Evolutionary conservation across 371 early-diverging fungal genomes (phyloP).

Genomic region (Globomyces sp.): DNA sequence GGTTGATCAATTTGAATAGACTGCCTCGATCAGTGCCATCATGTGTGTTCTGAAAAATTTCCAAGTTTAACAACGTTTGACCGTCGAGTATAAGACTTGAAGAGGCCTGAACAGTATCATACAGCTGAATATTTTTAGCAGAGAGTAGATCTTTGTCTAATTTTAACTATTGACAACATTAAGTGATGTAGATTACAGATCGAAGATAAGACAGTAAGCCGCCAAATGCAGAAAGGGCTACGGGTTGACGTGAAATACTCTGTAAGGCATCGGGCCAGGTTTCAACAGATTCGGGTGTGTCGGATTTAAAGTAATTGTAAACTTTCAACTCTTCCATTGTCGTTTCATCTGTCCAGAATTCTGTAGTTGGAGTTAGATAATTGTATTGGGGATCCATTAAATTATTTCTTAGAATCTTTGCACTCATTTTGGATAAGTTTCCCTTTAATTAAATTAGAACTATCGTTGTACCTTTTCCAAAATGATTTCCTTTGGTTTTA

Average conservation of each 20-base stretch:
- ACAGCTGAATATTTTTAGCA: slow-evolving; percentile 72
- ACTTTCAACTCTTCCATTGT: slow-evolving; percentile 69
- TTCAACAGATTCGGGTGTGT: slow-evolving; percentile 25
- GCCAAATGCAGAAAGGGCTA: slow-evolving; percentile 68
- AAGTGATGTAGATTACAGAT: slow-evolving; percentile 23
- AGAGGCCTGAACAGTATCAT: slow-evolving; percentile 47
- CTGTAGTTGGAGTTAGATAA: slow-evolving; percentile 66
- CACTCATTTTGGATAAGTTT: slow-evolving; percentile 60
- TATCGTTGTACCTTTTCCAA: slow-evolving; percentile 58
- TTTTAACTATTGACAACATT: slow-evolving; percentile 55
- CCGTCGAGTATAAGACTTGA: slow-evolving; percentile 94
- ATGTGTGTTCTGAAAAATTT: slow-evolving; percentile 83
- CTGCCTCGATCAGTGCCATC: slow-evolving; percentile 81
- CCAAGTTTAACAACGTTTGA: slow-evolving; percentile 90
- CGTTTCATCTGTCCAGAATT: slow-evolving; percentile 79
- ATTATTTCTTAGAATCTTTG: slow-evolving; percentile 70
- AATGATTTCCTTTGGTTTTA: slow-evolving; percentile 87
- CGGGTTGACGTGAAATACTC: slow-evolving; percentile 4
- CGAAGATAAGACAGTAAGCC: slow-evolving; percentile 56
- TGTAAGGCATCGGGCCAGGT: slow-evolving; percentile 29
- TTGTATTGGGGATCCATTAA: slow-evolving; percentile 63
- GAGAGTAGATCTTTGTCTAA: slow-evolving; percentile 83
- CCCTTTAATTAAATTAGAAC: slow-evolving; percentile 34
- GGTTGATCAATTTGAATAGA: slow-evolving; percentile 82
- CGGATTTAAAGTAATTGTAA: slow-evolving; percentile 63